Evolutionary conservation across 768 basidiomycete species (phyloP), one percentile per base, ranked within the genome.

Genomic region (Phaffia australis): DNA sequence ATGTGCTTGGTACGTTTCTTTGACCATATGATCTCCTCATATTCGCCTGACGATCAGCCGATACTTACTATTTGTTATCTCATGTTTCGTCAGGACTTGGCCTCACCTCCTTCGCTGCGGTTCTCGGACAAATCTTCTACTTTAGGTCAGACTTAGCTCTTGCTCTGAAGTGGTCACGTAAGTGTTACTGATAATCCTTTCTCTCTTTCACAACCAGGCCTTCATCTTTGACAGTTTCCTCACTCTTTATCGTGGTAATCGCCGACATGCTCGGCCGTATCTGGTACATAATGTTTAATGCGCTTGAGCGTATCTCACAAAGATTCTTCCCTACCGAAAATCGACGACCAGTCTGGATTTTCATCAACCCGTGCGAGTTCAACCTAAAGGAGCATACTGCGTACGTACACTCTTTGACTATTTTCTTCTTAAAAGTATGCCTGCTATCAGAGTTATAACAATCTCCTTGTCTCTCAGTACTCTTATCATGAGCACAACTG

Each of bases 181-280:
- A 23, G 29, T 54, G 23, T 4, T 4, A 23, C 29, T 54, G 9
- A 23, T 23, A 5, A 54, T 23, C 9, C 61, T 35, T 61, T 62
- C 42, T 55, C 60, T 8, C 49, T 68, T 21, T 42, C 1, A 21
- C 48, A 56, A 5, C 63, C 60, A 47, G 54, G 9, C 46, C 32
- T 5, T 63, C 50, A 6, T 4, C 8, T 25, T 14, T 32, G 6
- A 56, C 32, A 5, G 35, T 48, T 3, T 71, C 71, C 11, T 67
- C 70, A 55, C 73, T 74, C 27, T 76, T 76, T 73, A 69, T 76
- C 21, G 70, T 74, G 42, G 69, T 76, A 55, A 72, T 76, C 68
- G 69, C 73, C 50, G 71, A 71, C 65, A 65, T 73, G 66, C 65
- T 75, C 56, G 75, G 74, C 3, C 65, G 69, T 35, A 19, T 67